Conservation (phyloP, 1,139 yeast genomes). For the Taphrina deformans region DNA sequence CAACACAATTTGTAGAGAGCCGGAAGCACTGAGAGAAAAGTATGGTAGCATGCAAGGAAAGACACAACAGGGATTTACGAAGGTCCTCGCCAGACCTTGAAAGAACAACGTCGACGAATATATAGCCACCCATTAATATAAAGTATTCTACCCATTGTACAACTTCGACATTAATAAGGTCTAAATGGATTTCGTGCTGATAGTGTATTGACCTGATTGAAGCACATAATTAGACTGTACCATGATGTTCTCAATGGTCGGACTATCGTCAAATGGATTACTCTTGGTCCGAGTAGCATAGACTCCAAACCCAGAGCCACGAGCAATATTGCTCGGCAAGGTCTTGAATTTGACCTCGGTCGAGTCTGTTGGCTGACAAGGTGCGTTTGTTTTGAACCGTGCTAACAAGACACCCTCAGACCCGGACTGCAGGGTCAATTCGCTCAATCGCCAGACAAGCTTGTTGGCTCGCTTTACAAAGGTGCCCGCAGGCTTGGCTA, state of each 20-base stretch:
- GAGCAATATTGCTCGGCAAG: conserved; percentile 18
- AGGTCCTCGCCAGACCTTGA: too few species aligned
- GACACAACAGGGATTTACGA: too few species aligned
- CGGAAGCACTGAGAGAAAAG: too few species aligned
- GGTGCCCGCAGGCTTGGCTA: conserved; percentile 86
- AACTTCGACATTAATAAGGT: background rate
- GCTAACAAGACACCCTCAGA: conserved; percentile 55
- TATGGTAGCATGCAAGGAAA: too few species aligned
- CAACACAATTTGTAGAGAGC: too few species aligned
- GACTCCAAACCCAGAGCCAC: conserved; percentile 31
- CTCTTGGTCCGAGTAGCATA: conserved; percentile 14
- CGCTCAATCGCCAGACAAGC: conserved; percentile 46
- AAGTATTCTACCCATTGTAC: background rate
- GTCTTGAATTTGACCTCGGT: conserved; percentile 23
- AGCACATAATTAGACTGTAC: conserved; percentile 11
- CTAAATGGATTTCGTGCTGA: background rate
- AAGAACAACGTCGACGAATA: too few species aligned
- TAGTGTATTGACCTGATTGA: background rate
- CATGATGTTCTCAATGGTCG: conserved; percentile 20
- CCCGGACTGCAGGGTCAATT: conserved; percentile 65
- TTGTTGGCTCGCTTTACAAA: conserved; percentile 82
- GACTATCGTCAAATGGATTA: conserved; percentile 22
- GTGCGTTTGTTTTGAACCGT: conserved; percentile 47
- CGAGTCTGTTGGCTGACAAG: background rate
- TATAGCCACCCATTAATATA: background rate